Percentiles rank a stretch among this genome's conserved stretches.
Evolutionary conservation across 805 yeast genomes (phyloP).

Genomic region (Starmerella potacharoeniae): DNA sequence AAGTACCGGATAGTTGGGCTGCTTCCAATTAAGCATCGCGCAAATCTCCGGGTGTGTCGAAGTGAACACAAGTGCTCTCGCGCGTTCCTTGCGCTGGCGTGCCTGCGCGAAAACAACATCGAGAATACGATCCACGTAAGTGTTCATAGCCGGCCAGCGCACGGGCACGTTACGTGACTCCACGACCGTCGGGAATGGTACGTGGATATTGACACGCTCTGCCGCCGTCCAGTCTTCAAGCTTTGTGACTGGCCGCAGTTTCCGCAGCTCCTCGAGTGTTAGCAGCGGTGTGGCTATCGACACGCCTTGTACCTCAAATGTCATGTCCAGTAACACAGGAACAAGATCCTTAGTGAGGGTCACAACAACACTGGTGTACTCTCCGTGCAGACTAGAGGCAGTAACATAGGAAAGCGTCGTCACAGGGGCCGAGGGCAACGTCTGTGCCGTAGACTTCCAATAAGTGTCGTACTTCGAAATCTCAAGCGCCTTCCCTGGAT

Average conservation of each 20-base stretch:
- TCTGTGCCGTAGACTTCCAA: slow-evolving; percentile 75
- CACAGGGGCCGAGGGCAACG: slow-evolving; percentile 12
- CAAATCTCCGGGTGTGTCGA: slow-evolving; percentile 85
- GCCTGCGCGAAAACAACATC: slow-evolving; percentile 68
- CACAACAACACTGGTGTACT: slow-evolving; percentile 57
- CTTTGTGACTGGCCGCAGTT: slow-evolving; percentile 15
- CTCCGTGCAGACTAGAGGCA: slow-evolving; percentile 79
- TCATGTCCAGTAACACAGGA: slow-evolving; percentile 48
- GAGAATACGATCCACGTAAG: slow-evolving; percentile 63
- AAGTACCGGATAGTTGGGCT: slow-evolving; percentile 92
- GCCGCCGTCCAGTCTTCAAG: slow-evolving; percentile 26
- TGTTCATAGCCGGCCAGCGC: slow-evolving; percentile 43
- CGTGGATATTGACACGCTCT: slow-evolving; percentile 23
- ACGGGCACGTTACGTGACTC: slow-evolving; percentile 19
- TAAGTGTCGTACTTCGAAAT: slow-evolving; percentile 89
- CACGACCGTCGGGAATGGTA: slow-evolving; percentile 22
- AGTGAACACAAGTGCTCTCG: slow-evolving; percentile 60
- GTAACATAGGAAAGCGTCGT: slow-evolving; percentile 60
- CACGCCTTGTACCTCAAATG: slow-evolving; percentile 64
- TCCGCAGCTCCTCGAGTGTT: slow-evolving; percentile 23
- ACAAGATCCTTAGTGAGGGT: slow-evolving; percentile 72
- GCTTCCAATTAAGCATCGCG: slow-evolving; percentile 93
- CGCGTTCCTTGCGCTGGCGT: slow-evolving; percentile 27
- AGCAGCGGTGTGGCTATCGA: slow-evolving; percentile 30
- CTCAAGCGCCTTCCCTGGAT: slow-evolving; percentile 68